Evolutionary conservation across 2,329 filamentous ascomycete genomes (phyloP).

Genomic region (Chrysoporthe puriensis): DNA sequence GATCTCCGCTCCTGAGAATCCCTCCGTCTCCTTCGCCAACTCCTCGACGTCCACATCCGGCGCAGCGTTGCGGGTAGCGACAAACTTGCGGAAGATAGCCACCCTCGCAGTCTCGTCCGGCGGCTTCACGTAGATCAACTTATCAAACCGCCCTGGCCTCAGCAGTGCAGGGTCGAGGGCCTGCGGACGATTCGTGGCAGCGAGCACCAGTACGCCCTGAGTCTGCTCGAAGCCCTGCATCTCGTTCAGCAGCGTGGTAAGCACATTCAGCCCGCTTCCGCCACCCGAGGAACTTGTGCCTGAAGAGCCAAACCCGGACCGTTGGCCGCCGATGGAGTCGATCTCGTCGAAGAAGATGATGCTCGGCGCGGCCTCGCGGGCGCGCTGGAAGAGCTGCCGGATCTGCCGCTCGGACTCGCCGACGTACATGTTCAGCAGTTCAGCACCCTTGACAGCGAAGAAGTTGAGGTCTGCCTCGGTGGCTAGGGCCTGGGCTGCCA

Average conservation of each 20-base stretch:
- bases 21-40: conserved; percentile 69
- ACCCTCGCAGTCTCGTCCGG: conserved; percentile 73
- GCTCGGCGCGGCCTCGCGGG: conserved; percentile 81
- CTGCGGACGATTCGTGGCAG: conserved; percentile 89
- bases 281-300: conserved; percentile 31
- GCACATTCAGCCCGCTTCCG: conserved; percentile 71
- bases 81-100: conserved; percentile 75
- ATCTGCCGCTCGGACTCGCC: conserved; percentile 89
- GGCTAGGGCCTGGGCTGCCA: conserved; percentile 87
- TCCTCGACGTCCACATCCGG: conserved; percentile 67
- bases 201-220: conserved; percentile 82
- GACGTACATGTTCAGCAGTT: conserved; percentile 95
- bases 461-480: conserved; percentile 93
- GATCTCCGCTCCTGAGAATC: conserved; percentile 86
- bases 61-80: conserved; percentile 61
- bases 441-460: conserved; percentile 90
- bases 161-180: conserved; percentile 84
- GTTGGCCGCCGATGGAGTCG: conserved; percentile 73
- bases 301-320: conserved; percentile 49
- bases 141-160: conserved; percentile 83
- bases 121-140: conserved; percentile 82
- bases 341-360: conserved; percentile 99
- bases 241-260: conserved; percentile 88
- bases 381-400: conserved; percentile 83
- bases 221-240: conserved; percentile 93